phyloP scores from a whole-genome alignment of 2,329 filamentous ascomycete species.

The Botrytis sinoallii region DNA sequence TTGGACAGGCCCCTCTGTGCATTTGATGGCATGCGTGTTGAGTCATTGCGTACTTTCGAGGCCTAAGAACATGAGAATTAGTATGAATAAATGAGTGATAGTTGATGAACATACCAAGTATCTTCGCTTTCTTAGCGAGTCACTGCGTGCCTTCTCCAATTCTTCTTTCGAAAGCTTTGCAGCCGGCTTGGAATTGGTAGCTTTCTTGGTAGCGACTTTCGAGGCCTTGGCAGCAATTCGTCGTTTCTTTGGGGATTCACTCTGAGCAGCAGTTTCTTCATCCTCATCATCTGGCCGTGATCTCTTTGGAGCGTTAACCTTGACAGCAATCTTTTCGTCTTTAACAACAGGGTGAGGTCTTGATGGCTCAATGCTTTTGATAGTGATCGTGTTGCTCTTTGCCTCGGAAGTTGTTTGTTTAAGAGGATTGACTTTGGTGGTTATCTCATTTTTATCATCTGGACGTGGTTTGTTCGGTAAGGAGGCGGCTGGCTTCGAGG shows the following conservation, averaged over 20 bases:
- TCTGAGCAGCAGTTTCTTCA: background rate
- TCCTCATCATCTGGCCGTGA: background rate
- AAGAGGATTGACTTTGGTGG: background rate
- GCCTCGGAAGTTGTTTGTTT: background rate
- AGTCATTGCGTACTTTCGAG: conserved; percentile 18
- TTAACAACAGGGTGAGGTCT: background rate
- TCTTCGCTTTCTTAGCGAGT: conserved; percentile 9
- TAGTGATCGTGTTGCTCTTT: background rate
- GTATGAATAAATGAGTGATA: background rate
- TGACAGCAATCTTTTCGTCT: background rate
- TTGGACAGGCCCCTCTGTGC: conserved; percentile 35
- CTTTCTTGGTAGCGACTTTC: background rate
- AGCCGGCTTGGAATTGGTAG: background rate
- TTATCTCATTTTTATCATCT: background rate
- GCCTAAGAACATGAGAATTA: background rate
- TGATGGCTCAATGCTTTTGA: background rate
- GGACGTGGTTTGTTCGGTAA: background rate
- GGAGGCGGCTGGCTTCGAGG: background rate
- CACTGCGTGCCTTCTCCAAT: background rate
- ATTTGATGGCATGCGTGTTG: conserved; percentile 27
- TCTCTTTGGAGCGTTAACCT: background rate
- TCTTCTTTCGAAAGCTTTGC: conserved; percentile 2
- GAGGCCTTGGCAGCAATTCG: background rate
- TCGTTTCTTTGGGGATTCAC: background rate
- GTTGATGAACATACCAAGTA: background rate